phyloP scores from a whole-genome alignment of 2,329 filamentous ascomycete species.

The Botrytis tulipae region DNA sequence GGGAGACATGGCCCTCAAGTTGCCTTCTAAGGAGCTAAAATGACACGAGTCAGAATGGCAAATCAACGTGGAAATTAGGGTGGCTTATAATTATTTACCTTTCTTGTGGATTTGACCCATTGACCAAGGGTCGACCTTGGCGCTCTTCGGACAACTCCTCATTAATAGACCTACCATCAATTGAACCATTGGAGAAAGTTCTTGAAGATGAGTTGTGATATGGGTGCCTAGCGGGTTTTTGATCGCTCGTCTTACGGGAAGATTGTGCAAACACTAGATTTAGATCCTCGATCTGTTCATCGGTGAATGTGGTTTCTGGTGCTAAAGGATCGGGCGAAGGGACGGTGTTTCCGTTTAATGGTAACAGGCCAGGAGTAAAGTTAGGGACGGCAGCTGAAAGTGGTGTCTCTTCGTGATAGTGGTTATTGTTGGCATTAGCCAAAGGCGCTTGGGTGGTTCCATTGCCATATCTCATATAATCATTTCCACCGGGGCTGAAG shows the following conservation, averaged over 20 bases:
- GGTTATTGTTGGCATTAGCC: conserved; percentile 43
- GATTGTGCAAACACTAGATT: conserved; percentile 47
- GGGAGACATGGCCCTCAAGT: conserved; percentile 30
- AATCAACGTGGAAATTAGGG: not conserved
- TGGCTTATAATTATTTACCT: conserved; percentile 37
- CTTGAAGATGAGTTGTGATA: conserved; percentile 44
- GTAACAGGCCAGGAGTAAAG: conserved; percentile 43
- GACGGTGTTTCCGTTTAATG: conserved; percentile 23
- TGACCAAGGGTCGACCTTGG: conserved; percentile 40
- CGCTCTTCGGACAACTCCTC: conserved; percentile 46
- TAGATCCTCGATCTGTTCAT: conserved; percentile 52
- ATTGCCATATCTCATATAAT: conserved; percentile 33
- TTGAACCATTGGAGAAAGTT: conserved; percentile 55
- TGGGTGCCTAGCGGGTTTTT: conserved; percentile 38
- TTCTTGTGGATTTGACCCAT: conserved; percentile 42
- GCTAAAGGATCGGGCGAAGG: conserved; percentile 32
- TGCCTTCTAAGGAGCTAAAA: conserved; percentile 33
- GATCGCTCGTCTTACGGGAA: conserved; percentile 41
- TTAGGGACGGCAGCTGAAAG: conserved; percentile 64
- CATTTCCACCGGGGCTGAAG: conserved; percentile 38
- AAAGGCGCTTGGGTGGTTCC: conserved; percentile 23
- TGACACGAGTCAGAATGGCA: not conserved
- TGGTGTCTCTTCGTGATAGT: conserved; percentile 47
- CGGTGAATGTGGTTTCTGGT: conserved; percentile 47
- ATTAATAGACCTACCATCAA: conserved; percentile 52